Base-by-base conservation (phyloP, 2,329 filamentous ascomycete species). In the Aspergillus glaucus region DNA sequence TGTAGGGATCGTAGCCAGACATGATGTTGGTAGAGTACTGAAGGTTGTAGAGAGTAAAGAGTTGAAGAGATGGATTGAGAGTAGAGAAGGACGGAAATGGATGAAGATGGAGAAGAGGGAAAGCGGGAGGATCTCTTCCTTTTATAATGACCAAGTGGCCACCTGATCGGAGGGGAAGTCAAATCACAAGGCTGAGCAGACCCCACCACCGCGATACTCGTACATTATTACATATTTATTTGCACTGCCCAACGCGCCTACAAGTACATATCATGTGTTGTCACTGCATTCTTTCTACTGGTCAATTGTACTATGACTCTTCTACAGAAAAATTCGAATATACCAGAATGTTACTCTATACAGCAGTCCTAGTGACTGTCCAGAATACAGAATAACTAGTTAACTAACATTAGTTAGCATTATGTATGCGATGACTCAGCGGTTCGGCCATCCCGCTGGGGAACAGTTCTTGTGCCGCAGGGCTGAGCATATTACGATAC, bases 1-100 rank as follows among this genome's bases (percentile, higher is more conserved):
- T 55, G 56, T 62, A 55, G 39, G 51, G 60, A 50, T 55, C 65
- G 58, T 58, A 56, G 55, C 45, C 61, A 60, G 39, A 55, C 56
- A 21, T 55, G 55, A 54, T 66, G 53, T 37, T 61, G 44, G 43
- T 49, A 32, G 37, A n/a, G 17, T 28, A 26, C 12, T 22, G 41
- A 26, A 30, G 41, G 17, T 44, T 24, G 28, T 39, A 37, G 26
- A 44, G 22, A 36, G 28, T 24, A 34, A 22, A 36, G 9, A n/a
- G 14, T 17, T 12, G 26, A 36, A 30, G 39, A 50, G 24, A 44
- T 21, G 26, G 28, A 34, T 24, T 17, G 21, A 44, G 36, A 17
- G 12, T n/a, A 22, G 26, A 34, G 21, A 26, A 32, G 32, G 15
- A 22, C 26, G 9, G 26, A 47, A 22, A 45, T 46, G 41, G 30